Evolutionary conservation across 2,329 filamentous ascomycete species (phyloP), one percentile per base, ranked within the genome.

Genomic region (Reticulascus tulasneorum): DNA sequence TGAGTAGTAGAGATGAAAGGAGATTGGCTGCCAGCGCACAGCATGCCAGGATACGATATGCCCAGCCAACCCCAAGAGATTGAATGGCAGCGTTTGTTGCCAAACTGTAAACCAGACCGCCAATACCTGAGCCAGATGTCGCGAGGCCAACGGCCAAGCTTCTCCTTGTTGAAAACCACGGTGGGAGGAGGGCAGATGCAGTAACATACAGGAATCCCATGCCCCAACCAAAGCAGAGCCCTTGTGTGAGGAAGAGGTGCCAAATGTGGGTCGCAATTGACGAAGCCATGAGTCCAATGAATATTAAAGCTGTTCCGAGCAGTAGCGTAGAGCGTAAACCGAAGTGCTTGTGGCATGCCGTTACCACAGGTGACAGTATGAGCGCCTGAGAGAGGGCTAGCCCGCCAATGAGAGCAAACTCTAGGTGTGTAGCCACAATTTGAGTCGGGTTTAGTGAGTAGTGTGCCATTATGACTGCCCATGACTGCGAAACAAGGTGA

Each of bases 171-270:
- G 63, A 64, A 44, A 83, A 83, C 77, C 78, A 83, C 45, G 81
- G 77, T 1, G 78, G 70, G 0, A 76, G 59, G 3, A 82, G 68
- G 1, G 69, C 70, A 1, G 77, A 72, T 4, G 63, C 65, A 1
- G 69, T 69, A 0, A 80, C 69, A 45, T 77, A 82, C 1, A 76
- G 52, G 29, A 81, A 73, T 0, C 78, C 78, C 62, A 82, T 74
- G 1, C 78, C 79, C 40, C 70, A 63, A 1, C 79, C 78, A 34
- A 82, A 79, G 36, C 73, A 71, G 1, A 79, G 51, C 1, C 78
- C 78, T 42, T 82, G 77, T 2, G 62, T 66, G 0, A 83, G 60
- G 38, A 79, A 79, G 0, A 82, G 58, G 9, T 82, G 77, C 77
- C 76, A 82, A 10, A 77, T 71, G 8, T 64, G 37, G 1, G 48